A percentile compares a stretch with the other conserved stretches of the same genome.
These are phyloP conservation scores for Lobosporangium transversale DNA, from an alignment of 192 early-diverging fungal genomes.

Conservation along the genomic window DNA sequence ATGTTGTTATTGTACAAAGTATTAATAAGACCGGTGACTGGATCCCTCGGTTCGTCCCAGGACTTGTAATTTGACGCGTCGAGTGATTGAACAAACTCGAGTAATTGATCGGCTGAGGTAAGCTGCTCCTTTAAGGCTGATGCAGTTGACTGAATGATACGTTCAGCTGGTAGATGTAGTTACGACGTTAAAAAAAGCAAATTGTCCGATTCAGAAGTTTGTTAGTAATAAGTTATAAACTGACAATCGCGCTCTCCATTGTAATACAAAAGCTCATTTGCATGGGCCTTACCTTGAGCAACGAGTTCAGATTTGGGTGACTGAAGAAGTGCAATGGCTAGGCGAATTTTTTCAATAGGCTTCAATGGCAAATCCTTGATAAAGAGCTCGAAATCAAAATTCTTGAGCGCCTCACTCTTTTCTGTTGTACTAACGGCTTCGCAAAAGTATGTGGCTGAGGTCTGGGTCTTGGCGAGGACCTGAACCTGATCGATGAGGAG, in stretches of 20 bases:
- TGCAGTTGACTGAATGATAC: conserved; percentile 28
- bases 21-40: conserved; percentile 34
- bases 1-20: conserved; percentile 49
- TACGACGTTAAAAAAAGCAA: not conserved
- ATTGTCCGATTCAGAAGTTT: no score
- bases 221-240: no score
- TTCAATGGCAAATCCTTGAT: conserved; percentile 49
- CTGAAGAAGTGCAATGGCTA: conserved; percentile 52
- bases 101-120: conserved; percentile 18
- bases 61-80: conserved; percentile 36
- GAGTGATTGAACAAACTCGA: conserved; percentile 39
- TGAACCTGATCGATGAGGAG: conserved; percentile 55
- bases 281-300: conserved; percentile 50
- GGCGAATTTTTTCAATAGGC: conserved; percentile 47
- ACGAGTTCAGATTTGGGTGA: conserved; percentile 53
- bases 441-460: conserved; percentile 47
- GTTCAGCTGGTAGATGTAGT: conserved; percentile 29
- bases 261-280: no score
- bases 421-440: conserved; percentile 58
- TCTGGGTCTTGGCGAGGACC: conserved; percentile 47
- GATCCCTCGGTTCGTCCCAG: conserved; percentile 46
- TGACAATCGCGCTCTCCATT: no score
- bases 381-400: conserved; percentile 55
- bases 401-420: conserved; percentile 55
- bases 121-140: conserved; percentile 43